Evolutionary conservation across 192 early-diverging fungal species (phyloP).

Genomic region (Coemansia sp.): DNA sequence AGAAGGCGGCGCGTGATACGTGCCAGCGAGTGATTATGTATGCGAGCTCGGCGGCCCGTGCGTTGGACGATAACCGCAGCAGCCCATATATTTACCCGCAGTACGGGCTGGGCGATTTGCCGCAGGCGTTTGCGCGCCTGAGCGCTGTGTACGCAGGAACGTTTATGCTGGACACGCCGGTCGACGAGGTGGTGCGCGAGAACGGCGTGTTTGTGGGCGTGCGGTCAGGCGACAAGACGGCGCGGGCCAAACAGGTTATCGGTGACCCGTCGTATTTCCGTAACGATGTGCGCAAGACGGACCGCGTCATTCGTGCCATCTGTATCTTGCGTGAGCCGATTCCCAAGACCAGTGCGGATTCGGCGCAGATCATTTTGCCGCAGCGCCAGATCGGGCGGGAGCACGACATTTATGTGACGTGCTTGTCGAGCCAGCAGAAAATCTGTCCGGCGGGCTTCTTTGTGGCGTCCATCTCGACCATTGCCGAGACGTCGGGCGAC

Average conservation of each 20-base stretch:
- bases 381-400: slow-evolving; percentile 94
- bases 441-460: slow-evolving; percentile 86
- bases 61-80: slow-evolving; percentile 69
- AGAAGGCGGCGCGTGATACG: slow-evolving; percentile 75
- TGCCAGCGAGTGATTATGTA: slow-evolving; percentile 92
- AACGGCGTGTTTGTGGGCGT: slow-evolving; percentile 88
- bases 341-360: slow-evolving; percentile 83
- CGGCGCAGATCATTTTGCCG: slow-evolving; percentile 94
- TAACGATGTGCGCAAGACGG: slow-evolving; percentile 76
- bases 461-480: slow-evolving; percentile 96
- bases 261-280: slow-evolving; percentile 95
- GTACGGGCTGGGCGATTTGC: slow-evolving; percentile 96
- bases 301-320: slow-evolving; percentile 91
- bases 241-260: slow-evolving; percentile 84
- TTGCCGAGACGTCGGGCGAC: slow-evolving; percentile 81
- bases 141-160: slow-evolving; percentile 99
- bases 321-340: slow-evolving; percentile 92
- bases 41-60: slow-evolving; percentile 81
- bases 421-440: slow-evolving; percentile 84
- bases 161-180: slow-evolving; percentile 94
- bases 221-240: slow-evolving; percentile 80
- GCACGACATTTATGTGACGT: slow-evolving; percentile 96
- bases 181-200: slow-evolving; percentile 87
- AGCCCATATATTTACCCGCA: slow-evolving; percentile 98
- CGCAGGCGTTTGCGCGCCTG: slow-evolving; percentile 96